Evolutionary conservation across 768 basidiomycete species (phyloP), one percentile per base, ranked within the genome.

Genomic region (Glaciozyma martinii): DNA sequence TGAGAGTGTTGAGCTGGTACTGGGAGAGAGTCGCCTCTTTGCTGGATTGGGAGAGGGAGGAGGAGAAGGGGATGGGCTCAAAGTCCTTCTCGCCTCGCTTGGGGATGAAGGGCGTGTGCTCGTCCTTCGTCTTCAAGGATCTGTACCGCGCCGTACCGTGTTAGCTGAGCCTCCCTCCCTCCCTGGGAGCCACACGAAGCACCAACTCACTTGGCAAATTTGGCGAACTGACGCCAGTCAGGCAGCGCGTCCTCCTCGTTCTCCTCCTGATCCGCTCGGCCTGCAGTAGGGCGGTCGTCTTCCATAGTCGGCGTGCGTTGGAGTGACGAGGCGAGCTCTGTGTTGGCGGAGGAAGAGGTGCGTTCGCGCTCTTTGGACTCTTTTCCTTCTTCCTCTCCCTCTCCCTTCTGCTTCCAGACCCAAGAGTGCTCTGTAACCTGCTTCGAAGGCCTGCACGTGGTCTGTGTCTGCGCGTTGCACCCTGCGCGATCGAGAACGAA

Each of bases 31-130:
- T 62, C 21, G 66, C 66, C 55, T 71, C 66, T 2, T 65, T 65
- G 29, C 50, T 58, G 19, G 32, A 44, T 3, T 60, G 50, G 4
- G 66, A 63, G 59, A 70, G 59, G 29, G 60, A 59, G 7, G 61
- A 58, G 6, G 60, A 57, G 5, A 65, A 25, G 6, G 65, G 19
- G 73, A 70, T 80, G 2, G 95, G 95, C 75, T 98, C 94, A 70
- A 91, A 98, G 69, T 98, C 93, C 75, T 99, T 98, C 77, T 98
- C 95, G 3, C 95, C 95, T 32, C 95, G 84, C 76, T 89, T 93
- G 9, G 95, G 95, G 58, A 99, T 70, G 68, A 70, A 70, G 5
- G 68, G 68, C 15, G 66, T 54, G 30, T 29, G 16, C 32, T 25
- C 16, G 53, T 15, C 30, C 18, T 32, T 27, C 4, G 29, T 13